A percentile compares a stretch with the other conserved stretches of the same genome.
Evolutionary conservation across 306 rosid genomes (phyloP).

Genomic region (Lithocarpus polystachyus): DNA sequence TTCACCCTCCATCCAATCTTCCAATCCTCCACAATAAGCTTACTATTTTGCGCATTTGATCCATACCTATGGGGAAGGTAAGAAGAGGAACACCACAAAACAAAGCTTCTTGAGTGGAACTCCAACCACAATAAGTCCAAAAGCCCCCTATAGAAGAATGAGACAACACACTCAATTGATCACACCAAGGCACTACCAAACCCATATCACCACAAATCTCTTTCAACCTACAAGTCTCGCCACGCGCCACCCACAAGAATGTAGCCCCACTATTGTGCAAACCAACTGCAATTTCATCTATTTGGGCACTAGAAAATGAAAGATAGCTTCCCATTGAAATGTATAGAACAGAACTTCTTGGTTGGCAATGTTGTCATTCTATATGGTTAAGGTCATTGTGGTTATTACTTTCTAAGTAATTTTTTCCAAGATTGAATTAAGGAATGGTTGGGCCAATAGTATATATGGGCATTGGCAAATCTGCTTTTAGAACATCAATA

Average conservation of each 20-base stretch:
- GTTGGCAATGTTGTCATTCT: conserved; percentile 45
- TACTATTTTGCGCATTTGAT: conserved; percentile 36
- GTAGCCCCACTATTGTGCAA: conserved; percentile 31
- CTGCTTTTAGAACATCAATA: conserved; percentile 29
- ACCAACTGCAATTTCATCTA: conserved; percentile 44
- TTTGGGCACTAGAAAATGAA: conserved; percentile 42
- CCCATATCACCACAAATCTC: conserved; percentile 39
- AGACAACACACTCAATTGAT: conserved; percentile 50
- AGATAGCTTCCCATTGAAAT: conserved; percentile 50
- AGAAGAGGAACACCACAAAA: conserved; percentile 57
- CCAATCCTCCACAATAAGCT: conserved; percentile 50
- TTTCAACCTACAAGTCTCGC: conserved; percentile 16
- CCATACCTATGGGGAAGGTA: conserved; percentile 45
- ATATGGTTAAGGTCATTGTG: conserved; percentile 9
- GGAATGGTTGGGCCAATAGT: conserved; percentile 51
- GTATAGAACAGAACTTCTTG: conserved; percentile 45
- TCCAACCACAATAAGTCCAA: conserved; percentile 69
- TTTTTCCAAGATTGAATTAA: conserved; percentile 4
- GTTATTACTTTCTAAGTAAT: background rate
- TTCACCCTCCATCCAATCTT: conserved; percentile 52
- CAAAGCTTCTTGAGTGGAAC: conserved; percentile 44
- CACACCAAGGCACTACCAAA: conserved; percentile 50
- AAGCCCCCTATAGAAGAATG: conserved; percentile 57
- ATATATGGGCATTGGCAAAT: conserved; percentile 33
- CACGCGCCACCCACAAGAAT: conserved; percentile 49